Evolutionary conservation across 1,284 basidiomycete species (phyloP).

Genomic region (Apiotrichum gracile): DNA sequence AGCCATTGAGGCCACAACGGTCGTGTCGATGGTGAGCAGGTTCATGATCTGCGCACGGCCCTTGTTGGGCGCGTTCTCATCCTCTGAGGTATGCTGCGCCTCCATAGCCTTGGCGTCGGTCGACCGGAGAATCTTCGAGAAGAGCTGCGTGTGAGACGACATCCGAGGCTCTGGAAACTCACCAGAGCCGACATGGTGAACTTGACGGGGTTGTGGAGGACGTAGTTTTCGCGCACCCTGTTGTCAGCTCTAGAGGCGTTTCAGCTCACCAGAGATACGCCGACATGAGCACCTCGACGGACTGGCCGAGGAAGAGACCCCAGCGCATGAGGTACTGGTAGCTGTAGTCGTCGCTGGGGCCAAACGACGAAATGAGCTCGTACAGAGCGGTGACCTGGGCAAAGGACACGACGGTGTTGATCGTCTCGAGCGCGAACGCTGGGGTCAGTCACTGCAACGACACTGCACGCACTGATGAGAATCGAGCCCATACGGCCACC

Average conservation of each 20-base stretch:
- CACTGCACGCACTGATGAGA: slow-evolving; percentile 24
- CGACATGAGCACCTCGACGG: slow-evolving; percentile 17
- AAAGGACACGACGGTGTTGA: slow-evolving; percentile 28
- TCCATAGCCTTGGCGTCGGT: slow-evolving; percentile 42
- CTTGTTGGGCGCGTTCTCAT: slow-evolving; percentile 21
- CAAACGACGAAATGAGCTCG: slow-evolving; percentile 37
- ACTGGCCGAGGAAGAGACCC: slow-evolving; percentile 38
- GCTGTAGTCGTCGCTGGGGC: slow-evolving; percentile 22
- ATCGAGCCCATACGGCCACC: slow-evolving; percentile 25
- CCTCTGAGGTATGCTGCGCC: slow-evolving; percentile 28
- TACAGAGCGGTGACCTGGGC: slow-evolving; percentile 33
- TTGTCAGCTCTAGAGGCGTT: not conserved
- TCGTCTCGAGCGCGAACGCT: slow-evolving; percentile 32
- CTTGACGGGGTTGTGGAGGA: slow-evolving; percentile 37
- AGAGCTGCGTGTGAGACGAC: slow-evolving; percentile 26
- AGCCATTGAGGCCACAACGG: slow-evolving; percentile 31
- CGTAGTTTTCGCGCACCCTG: slow-evolving; percentile 41
- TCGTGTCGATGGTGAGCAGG: slow-evolving; percentile 40
- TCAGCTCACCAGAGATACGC: slow-evolving; percentile 19
- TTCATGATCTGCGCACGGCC: slow-evolving; percentile 44
- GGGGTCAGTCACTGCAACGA: not conserved
- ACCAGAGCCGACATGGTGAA: slow-evolving; percentile 38
- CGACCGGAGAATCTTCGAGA: slow-evolving; percentile 40
- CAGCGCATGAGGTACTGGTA: slow-evolving; percentile 45
- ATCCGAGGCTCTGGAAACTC: not conserved